phyloP scores from a whole-genome alignment of 1,284 basidiomycete genomes.

The Sporisorium sorghi region DNA sequence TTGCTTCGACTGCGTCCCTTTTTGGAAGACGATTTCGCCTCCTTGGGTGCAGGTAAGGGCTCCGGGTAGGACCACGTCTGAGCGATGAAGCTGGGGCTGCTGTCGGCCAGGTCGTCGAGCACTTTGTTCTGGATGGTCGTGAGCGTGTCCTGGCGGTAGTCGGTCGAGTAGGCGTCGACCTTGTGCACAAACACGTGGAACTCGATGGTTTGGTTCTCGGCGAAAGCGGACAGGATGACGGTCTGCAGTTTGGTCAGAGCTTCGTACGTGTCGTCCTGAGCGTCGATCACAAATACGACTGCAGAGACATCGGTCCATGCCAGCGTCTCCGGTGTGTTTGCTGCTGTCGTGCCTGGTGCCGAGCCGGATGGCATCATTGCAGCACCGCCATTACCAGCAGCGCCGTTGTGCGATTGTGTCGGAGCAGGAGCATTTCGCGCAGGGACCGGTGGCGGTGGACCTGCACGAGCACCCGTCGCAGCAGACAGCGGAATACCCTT shows the following conservation, averaged over 20 bases:
- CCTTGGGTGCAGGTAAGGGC: slow-evolving; percentile 21
- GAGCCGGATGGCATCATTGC: slow-evolving; percentile 3
- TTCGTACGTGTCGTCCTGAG: slow-evolving; percentile 77
- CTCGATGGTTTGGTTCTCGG: slow-evolving; percentile 81
- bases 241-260: slow-evolving; percentile 78
- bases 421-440: slow-evolving; percentile 21
- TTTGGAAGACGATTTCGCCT: slow-evolving; percentile 25
- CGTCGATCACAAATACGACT: slow-evolving; percentile 95
- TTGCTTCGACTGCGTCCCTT: slow-evolving; percentile 43
- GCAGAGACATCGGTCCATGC: slow-evolving; percentile 65
- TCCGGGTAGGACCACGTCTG: slow-evolving; percentile 51
- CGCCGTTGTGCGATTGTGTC: slow-evolving; percentile 5
- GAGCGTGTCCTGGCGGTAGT: slow-evolving; percentile 78
- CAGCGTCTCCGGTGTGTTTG: slow-evolving; percentile 23
- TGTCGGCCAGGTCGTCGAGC: slow-evolving; percentile 63
- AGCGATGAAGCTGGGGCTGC: slow-evolving; percentile 48
- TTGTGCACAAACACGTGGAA: slow-evolving; percentile 97
- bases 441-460: slow-evolving; percentile 38
- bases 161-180: slow-evolving; percentile 89
- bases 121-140: slow-evolving; percentile 64
- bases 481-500: slow-evolving; percentile 43
- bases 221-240: slow-evolving; percentile 71
- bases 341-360: slow-evolving; percentile 2
- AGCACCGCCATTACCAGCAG: not conserved
- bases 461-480: slow-evolving; percentile 19